These are phyloP conservation scores for Phytophthora fragariae DNA, from an alignment of 352 stramenopile species.

Conservation along the genomic window DNA sequence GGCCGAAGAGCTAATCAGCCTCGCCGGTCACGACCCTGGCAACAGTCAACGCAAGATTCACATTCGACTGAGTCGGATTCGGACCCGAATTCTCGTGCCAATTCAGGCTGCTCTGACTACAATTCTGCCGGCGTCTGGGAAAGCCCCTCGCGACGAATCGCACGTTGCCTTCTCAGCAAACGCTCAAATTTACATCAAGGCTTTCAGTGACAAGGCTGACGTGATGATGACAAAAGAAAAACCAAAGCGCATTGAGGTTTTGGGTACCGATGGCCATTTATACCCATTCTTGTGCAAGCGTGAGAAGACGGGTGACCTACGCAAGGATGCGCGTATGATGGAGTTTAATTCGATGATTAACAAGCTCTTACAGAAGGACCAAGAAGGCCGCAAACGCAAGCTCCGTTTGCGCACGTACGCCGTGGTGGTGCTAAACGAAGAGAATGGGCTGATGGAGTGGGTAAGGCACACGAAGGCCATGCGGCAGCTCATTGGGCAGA, in stretches of 20 bases:
- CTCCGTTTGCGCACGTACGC: slow-evolving; percentile 98
- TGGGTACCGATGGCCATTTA: slow-evolving; percentile 72
- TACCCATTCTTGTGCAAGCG: slow-evolving; percentile 96
- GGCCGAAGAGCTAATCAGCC: slow-evolving; percentile 94
- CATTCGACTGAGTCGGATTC: slow-evolving; percentile 74
- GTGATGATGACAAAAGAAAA: slow-evolving; percentile 99
- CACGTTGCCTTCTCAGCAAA: slow-evolving; percentile 71
- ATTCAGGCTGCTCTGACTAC: slow-evolving; percentile 81
- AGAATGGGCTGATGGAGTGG: slow-evolving; percentile 99
- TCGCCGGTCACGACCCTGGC: slow-evolving; percentile 91
- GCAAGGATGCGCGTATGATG: slow-evolving; percentile 99
- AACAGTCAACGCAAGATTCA: slow-evolving; percentile 82
- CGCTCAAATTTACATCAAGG: slow-evolving; percentile 87
- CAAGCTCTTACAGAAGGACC: slow-evolving; percentile 95
- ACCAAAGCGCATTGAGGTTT: slow-evolving; percentile 97
- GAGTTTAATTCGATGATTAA: slow-evolving; percentile 99
- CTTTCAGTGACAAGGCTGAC: slow-evolving; percentile 91
- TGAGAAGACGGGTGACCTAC: slow-evolving; percentile 98
- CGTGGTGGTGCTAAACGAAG: slow-evolving; percentile 99
- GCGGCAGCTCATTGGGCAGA: slow-evolving; percentile 87
- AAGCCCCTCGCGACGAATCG: slow-evolving; percentile 58
- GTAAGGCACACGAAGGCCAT: slow-evolving; percentile 97
- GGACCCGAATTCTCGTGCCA: slow-evolving; percentile 82
- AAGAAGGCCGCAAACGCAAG: slow-evolving; percentile 90
- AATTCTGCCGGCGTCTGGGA: slow-evolving; percentile 68